Base-by-base conservation (phyloP, 1,284 basidiomycete species). In the Trametes versicolor region DNA sequence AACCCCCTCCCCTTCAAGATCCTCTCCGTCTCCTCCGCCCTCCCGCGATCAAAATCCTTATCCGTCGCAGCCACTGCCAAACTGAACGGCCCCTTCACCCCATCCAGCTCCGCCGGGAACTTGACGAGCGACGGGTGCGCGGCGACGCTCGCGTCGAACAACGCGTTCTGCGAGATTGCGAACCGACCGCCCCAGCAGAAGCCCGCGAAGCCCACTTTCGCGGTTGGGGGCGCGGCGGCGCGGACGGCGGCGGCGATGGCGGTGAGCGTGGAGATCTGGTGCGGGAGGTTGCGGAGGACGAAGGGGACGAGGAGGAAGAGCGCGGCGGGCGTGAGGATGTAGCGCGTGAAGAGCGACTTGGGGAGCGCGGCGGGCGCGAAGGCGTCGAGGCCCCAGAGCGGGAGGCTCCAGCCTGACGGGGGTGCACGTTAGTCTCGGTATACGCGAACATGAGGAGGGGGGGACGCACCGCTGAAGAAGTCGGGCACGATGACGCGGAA, bases 171-270 rank as follows among this genome's bases (percentile, higher is more conserved):
- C 61, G 69, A 63, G 65, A 73, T 64, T 36, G 72, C 72, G 58
- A 68, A 72, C 57, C 72, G 70, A 23, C 72, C 72, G 63, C 72
- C 72, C 69, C 69, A 73, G 69, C 72, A 73, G 67, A 70, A 73
- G 56, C 72, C 72, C 51, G 66, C 67, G 58, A 64, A 69, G 19
- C 72, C 72, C 59, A 73, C 51, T n/a, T n/a, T n/a, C 63, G 69
- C 70, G 12, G 68, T 43, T 32, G 69, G 58, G 29, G 50, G 65
- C 51, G n/a, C n/a, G n/a, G 67, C 49, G 21, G 39, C 41, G 53
- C 72, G 66, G 43, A 73, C 60, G 37, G 64, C 54, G 51, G 60
- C 7, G 45, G 63, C 53, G 34, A 71, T 39, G 27, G 27, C 41
- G 61, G 58, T 45, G 68, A 72, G 58, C 59, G 65, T 67, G 56